Conservation (phyloP, 305 asterid genomes). For the Fraxinus sp. region DNA sequence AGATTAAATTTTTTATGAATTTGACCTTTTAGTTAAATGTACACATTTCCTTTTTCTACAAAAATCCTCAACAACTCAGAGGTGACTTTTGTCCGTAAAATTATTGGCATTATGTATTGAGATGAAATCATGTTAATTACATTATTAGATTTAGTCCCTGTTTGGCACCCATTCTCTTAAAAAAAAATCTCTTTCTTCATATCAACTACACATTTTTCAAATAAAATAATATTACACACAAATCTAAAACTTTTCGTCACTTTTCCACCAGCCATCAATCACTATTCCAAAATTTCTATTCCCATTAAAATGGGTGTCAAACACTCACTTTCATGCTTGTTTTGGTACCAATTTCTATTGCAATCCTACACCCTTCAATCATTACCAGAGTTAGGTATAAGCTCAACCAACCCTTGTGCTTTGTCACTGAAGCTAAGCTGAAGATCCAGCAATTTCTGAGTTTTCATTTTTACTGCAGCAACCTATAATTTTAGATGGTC, state of each 20-base stretch:
- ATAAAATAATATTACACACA: too few relatives aligned
- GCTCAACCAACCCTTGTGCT: not conserved
- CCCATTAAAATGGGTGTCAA: too few relatives aligned
- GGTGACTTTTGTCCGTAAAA: not conserved
- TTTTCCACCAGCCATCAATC: too few relatives aligned
- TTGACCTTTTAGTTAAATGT: not conserved
- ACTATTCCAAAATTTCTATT: too few relatives aligned
- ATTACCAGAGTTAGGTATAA: not conserved
- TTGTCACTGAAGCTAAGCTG: not conserved
- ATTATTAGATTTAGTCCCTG: not conserved
- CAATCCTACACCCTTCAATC: constrained; percentile 1
- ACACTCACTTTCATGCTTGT: not conserved
- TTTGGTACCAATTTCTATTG: not conserved
- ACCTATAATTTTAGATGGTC: not conserved
- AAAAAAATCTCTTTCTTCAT: too few relatives aligned
- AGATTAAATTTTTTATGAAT: constrained; percentile 9
- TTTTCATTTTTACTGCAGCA: not conserved
- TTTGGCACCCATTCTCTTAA: too few relatives aligned
- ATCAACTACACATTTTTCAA: too few relatives aligned
- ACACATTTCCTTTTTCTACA: not conserved
- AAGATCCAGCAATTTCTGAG: not conserved
- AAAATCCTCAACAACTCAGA: not conserved
- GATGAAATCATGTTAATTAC: constrained; percentile 2
- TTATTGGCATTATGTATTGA: not conserved
- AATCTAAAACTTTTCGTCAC: too few relatives aligned